Percentiles rank a stretch among this genome's conserved stretches.
phyloP scores from a whole-genome alignment of 148 eudicot genomes.

The Talinum fruticosum region DNA sequence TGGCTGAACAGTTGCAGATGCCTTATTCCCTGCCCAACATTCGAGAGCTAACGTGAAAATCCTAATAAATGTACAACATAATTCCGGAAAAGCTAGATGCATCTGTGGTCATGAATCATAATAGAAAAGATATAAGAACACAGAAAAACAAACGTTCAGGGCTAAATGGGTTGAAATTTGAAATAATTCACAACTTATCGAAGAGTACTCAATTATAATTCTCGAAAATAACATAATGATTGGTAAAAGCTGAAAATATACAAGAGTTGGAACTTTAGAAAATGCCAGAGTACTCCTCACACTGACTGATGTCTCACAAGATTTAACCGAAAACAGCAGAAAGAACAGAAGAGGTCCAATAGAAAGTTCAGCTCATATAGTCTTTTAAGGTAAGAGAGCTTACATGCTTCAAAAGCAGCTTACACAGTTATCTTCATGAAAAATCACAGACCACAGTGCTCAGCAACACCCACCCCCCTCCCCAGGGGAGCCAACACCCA shows the following conservation, averaged over 20 bases:
- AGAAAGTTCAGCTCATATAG: neutral
- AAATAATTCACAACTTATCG: neutral
- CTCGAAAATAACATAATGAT: too few species aligned
- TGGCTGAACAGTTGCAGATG: constrained; percentile 84
- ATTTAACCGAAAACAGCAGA: neutral
- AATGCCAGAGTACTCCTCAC: neutral
- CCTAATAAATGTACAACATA: neutral
- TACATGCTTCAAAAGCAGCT: neutral
- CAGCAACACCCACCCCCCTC: neutral
- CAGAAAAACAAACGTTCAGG: neutral
- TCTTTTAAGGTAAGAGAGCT: neutral
- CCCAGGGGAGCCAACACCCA: neutral
- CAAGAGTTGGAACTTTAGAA: neutral
- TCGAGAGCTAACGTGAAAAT: neutral
- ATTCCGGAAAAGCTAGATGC: neutral
- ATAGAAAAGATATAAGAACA: neutral
- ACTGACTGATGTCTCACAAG: neutral
- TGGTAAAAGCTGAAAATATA: neutral
- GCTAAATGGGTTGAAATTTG: too few species aligned
- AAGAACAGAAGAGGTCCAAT: neutral
- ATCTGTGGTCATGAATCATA: neutral
- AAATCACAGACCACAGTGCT: neutral
- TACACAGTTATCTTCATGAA: neutral
- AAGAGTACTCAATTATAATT: too few species aligned
- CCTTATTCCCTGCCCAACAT: constrained; percentile 61